These are phyloP conservation scores for Allantophomopsis lycopodina DNA, from an alignment of 2,329 filamentous ascomycete species.

Conservation along the genomic window DNA sequence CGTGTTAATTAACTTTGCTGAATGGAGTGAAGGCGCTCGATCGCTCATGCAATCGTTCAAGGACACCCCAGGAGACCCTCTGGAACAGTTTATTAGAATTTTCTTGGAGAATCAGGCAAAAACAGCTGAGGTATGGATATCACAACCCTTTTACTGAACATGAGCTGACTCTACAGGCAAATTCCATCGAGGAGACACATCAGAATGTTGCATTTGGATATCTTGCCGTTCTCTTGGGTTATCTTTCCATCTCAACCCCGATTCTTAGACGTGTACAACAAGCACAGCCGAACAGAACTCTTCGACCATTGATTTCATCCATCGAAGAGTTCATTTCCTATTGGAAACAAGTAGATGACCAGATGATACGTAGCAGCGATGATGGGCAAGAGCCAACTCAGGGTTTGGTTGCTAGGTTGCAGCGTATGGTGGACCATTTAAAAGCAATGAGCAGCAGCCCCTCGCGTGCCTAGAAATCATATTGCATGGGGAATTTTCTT, in stretches of 20 bases:
- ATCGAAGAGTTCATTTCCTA: conserved; percentile 49
- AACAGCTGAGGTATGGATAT: conserved; percentile 50
- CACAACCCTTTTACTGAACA: not conserved
- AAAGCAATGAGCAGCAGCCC: conserved; percentile 6
- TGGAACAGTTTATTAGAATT: conserved; percentile 46
- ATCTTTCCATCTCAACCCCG: conserved; percentile 48
- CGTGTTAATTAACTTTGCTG: conserved; percentile 76
- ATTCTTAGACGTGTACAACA: conserved; percentile 27
- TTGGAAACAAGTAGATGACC: conserved; percentile 41
- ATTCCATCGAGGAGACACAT: conserved; percentile 61
- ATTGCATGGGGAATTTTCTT: no score
- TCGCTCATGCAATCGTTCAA: conserved; percentile 26
- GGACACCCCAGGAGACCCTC: conserved; percentile 24
- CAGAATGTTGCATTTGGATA: conserved; percentile 80
- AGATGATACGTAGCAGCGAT: conserved; percentile 23
- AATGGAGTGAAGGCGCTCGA: conserved; percentile 56
- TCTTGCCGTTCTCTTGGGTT: conserved; percentile 71
- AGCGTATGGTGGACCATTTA: conserved; percentile 33
- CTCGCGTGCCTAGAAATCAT: no score
- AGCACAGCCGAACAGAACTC: conserved; percentile 28
- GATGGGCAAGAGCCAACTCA: conserved; percentile 27
- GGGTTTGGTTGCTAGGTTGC: conserved; percentile 37
- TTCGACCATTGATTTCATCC: conserved; percentile 36
- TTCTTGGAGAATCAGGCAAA: conserved; percentile 56
- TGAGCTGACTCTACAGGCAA: conserved; percentile 31